phyloP scores from a whole-genome alignment of 73 alveolate species.

The Blepharisma stoltei region DNA sequence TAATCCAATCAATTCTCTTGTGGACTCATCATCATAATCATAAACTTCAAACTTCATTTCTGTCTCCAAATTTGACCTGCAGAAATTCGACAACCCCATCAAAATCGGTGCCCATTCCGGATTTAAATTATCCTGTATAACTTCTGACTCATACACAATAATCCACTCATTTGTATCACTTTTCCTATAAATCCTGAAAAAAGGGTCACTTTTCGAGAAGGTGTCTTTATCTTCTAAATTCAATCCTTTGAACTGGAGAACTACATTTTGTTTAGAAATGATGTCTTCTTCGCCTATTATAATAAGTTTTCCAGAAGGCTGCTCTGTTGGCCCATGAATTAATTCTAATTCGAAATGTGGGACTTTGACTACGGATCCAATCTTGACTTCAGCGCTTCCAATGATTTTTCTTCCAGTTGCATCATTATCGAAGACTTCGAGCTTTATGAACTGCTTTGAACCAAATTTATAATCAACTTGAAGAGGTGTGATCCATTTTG shows the following conservation, averaged over 20 bases:
- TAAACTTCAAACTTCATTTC: slow-evolving; percentile 45
- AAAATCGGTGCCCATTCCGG: slow-evolving; percentile 48
- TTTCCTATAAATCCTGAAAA: slow-evolving; percentile 35
- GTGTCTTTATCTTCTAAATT: slow-evolving; percentile 37
- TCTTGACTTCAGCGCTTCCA: slow-evolving; percentile 48
- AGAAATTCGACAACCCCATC: slow-evolving; percentile 27
- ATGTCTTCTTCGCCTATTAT: slow-evolving; percentile 47
- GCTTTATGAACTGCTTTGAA: slow-evolving; percentile 22
- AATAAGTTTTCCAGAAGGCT: slow-evolving; percentile 52
- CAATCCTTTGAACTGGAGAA: slow-evolving; percentile 15
- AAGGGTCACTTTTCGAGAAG: slow-evolving; percentile 53
- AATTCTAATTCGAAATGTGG: slow-evolving; percentile 40
- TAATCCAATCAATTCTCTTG: slow-evolving; percentile 35
- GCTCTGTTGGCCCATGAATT: background rate
- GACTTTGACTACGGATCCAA: slow-evolving; percentile 58
- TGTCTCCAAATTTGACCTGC: slow-evolving; percentile 30
- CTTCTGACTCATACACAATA: slow-evolving; percentile 44
- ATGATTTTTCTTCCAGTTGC: slow-evolving; percentile 41
- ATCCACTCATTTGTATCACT: slow-evolving; percentile 37
- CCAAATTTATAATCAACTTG: slow-evolving; percentile 42
- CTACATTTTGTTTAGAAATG: slow-evolving; percentile 36
- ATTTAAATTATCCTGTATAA: slow-evolving; percentile 33
- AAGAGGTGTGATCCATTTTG: background rate
- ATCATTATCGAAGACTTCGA: slow-evolving; percentile 46
- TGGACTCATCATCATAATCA: slow-evolving; percentile 42